phyloP scores from a whole-genome alignment of 2,329 filamentous ascomycete species.

The Paecilomyces sp. region DNA sequence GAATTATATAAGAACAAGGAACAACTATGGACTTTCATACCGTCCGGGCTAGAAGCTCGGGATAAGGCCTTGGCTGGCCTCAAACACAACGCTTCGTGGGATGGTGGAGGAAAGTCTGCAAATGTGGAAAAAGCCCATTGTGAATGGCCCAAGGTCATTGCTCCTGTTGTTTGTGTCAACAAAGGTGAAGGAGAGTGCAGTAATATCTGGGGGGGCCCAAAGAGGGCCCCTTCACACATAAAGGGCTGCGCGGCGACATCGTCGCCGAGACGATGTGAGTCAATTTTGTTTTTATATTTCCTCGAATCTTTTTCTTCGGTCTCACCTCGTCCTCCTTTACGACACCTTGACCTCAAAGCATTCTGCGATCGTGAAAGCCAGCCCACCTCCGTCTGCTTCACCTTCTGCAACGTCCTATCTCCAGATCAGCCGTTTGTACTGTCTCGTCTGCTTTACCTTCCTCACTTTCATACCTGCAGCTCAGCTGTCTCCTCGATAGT shows the following conservation, averaged over 20 bases:
- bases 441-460: too few species aligned
- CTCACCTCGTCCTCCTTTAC: background rate
- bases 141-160: background rate
- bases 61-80: background rate
- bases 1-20: background rate
- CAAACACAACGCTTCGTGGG: background rate
- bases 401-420: too few species aligned
- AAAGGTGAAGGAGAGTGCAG: background rate
- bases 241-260: background rate
- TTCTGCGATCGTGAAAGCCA: background rate
- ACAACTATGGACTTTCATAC: background rate
- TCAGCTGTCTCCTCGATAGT: too few species aligned
- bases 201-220: background rate
- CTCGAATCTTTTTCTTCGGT: background rate
- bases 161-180: background rate
- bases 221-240: background rate
- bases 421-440: too few species aligned
- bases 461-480: too few species aligned
- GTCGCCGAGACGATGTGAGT: background rate
- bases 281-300: background rate
- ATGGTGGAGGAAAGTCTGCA: background rate
- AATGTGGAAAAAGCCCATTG: background rate
- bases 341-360: background rate
- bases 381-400: background rate
- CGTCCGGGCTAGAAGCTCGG: background rate